Conservation (phyloP, 2,329 filamentous ascomycete genomes). For the Aspergillus awamori region DNA sequence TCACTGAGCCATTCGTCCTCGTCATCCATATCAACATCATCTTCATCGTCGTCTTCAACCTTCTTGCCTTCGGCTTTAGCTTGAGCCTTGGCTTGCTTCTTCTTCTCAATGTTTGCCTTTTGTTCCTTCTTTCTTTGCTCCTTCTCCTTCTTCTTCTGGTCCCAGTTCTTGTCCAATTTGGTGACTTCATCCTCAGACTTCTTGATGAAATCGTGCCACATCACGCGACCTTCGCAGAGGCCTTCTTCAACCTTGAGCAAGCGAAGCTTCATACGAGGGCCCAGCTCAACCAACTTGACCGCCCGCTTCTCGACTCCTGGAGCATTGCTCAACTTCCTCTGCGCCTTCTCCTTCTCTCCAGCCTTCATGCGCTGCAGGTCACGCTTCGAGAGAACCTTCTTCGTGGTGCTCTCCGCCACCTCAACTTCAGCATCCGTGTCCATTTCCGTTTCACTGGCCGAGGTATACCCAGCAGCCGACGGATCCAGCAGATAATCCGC, state of each 20-base stretch:
- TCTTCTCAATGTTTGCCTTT: conserved; percentile 86
- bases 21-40: conserved; percentile 57
- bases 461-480: conserved; percentile 80
- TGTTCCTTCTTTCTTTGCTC: conserved; percentile 79
- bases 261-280: conserved; percentile 83
- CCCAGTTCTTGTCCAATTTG: conserved; percentile 81
- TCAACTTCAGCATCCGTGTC: conserved; percentile 97
- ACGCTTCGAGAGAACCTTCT: conserved; percentile 56
- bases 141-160: conserved; percentile 75
- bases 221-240: conserved; percentile 81
- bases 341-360: conserved; percentile 49
- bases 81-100: conserved; percentile 66
- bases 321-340: conserved; percentile 43
- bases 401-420: conserved; percentile 62
- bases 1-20: conserved; percentile 58
- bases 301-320: conserved; percentile 75
- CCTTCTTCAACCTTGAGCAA: conserved; percentile 97
- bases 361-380: conserved; percentile 53
- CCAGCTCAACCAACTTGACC: conserved; percentile 89
- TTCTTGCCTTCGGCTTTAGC: conserved; percentile 46
- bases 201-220: conserved; percentile 96
- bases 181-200: conserved; percentile 79
- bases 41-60: conserved; percentile 50
- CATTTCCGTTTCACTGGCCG: conserved; percentile 86
- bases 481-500: conserved; percentile 90